Base-by-base conservation (phyloP, 2,329 filamentous ascomycete genomes). In the Ophiostoma quercus region DNA sequence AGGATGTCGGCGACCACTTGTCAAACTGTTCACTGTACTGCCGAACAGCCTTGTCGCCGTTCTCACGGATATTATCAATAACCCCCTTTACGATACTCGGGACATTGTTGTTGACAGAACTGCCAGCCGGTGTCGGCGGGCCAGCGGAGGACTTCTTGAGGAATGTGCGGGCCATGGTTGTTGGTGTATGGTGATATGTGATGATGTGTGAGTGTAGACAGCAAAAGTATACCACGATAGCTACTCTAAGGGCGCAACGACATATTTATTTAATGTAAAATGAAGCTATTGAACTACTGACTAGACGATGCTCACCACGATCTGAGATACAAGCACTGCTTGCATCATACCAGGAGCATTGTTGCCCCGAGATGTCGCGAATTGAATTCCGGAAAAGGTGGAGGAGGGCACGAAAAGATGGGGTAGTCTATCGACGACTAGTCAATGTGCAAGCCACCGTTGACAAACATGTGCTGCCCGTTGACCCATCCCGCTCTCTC, bases 1-100 rank as follows among this genome's bases (percentile, higher is more conserved):
- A 86, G 0, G 79, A 80, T 0, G 74, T 47, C 0, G 84, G 84
- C 1, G 79, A 79, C 84, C 84, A 86, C 70, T 82, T 82, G 74
- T 86, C 84, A 70, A 86, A 86, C 72, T 84, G 82, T 68, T 84
- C 79, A 0, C 81, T 83, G 74, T 85, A 85, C 0, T 73, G 74
- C 1, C 82, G 77, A 3, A 86, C 83, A 0, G 84, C 83, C 0
- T 74, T 71, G 70, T 86, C 84, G 3, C 84, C 84, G 29, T 82
- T 79, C 3, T 71, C 69, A 0, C 81, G 78, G 71, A 86, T 82
- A 41, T 81, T 78, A 34, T 81, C 78, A 69, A 86, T 84, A 19
- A 85, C 82, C 2, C 75, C 76, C 57, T 79, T 79, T 14, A 85
- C 83, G 60, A 85, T 82, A 25, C 74, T 69, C 0, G 79, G 70